A percentile compares a stretch with the other conserved stretches of the same genome.
phyloP scores from a whole-genome alignment of 139 green algal species.

The Picochlorum sp. region DNA sequence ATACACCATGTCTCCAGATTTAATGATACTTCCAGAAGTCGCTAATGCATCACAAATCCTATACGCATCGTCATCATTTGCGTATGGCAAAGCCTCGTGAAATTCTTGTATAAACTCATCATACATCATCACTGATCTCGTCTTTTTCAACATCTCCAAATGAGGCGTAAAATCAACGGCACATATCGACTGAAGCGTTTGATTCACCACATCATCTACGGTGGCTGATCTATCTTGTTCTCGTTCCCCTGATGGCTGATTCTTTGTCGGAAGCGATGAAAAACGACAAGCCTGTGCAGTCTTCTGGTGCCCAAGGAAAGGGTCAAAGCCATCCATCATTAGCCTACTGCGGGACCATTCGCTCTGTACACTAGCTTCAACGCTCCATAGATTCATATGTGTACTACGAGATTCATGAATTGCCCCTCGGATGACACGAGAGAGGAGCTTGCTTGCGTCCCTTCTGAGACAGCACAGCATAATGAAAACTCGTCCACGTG shows the following conservation, averaged over 20 bases:
- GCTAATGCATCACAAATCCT: slow-evolving; percentile 25
- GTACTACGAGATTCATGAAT: too few species aligned
- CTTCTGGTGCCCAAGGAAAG: too few species aligned
- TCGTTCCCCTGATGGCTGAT: not conserved
- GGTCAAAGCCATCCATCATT: too few species aligned
- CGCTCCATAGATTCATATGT: too few species aligned
- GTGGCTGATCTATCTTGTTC: not conserved
- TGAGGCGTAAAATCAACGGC: slow-evolving; percentile 9
- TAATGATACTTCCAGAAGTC: slow-evolving; percentile 25
- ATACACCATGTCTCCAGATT: slow-evolving; percentile 19
- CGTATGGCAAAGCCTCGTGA: not conserved
- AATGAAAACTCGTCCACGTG: too few species aligned
- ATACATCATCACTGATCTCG: not conserved
- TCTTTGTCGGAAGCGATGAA: not conserved
- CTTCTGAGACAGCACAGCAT: too few species aligned
- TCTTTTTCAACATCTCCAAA: slow-evolving; percentile 6
- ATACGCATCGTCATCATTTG: slow-evolving; percentile 16
- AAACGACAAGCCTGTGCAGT: too few species aligned
- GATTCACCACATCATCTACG: not conserved
- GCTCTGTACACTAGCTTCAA: too few species aligned
- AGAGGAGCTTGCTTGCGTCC: too few species aligned
- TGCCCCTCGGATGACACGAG: too few species aligned
- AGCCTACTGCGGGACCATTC: too few species aligned
- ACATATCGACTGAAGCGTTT: not conserved
- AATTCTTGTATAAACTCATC: slow-evolving; percentile 11